A percentile compares a stretch with the other conserved stretches of the same genome.
Conservation (phyloP, 116 monocot species). For the Dioscorea cayenensis region DNA sequence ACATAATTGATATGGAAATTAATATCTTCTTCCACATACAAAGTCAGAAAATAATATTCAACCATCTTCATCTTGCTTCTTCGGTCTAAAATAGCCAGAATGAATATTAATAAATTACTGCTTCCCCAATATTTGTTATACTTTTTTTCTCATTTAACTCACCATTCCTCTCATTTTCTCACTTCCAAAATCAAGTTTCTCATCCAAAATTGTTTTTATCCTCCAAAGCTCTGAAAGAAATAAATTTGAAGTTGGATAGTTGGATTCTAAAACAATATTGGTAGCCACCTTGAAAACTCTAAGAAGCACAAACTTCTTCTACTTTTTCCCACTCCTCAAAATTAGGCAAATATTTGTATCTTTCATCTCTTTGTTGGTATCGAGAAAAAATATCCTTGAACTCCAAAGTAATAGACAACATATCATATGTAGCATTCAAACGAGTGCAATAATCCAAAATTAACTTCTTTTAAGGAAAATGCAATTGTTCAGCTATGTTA, state of each 20-base stretch:
- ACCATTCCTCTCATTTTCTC: slow-evolving; percentile 34
- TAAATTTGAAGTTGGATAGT: slow-evolving; percentile 26
- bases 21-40: slow-evolving; percentile 42
- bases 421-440: neutral
- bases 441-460: neutral
- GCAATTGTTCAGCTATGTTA: neutral
- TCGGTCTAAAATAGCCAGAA: slow-evolving; percentile 75
- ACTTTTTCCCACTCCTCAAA: neutral
- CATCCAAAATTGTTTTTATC: slow-evolving; percentile 32
- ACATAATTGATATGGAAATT: slow-evolving; percentile 44
- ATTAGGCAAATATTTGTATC: slow-evolving; percentile 42
- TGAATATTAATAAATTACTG: slow-evolving; percentile 43
- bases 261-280: neutral
- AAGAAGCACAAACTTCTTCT: slow-evolving; percentile 3
- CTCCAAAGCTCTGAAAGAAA: no score
- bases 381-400: neutral
- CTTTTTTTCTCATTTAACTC: slow-evolving; percentile 45
- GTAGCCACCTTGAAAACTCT: neutral
- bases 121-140: slow-evolving; percentile 80
- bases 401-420: neutral
- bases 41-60: slow-evolving; percentile 56
- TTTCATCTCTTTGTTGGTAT: slow-evolving; percentile 22
- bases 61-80: slow-evolving; percentile 76
- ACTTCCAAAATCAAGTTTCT: slow-evolving; percentile 11
- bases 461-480: neutral